Evolutionary conservation across 1,284 basidiomycete species (phyloP), one percentile per base, ranked within the genome.

Genomic region (Laetiporus sulphureus): DNA sequence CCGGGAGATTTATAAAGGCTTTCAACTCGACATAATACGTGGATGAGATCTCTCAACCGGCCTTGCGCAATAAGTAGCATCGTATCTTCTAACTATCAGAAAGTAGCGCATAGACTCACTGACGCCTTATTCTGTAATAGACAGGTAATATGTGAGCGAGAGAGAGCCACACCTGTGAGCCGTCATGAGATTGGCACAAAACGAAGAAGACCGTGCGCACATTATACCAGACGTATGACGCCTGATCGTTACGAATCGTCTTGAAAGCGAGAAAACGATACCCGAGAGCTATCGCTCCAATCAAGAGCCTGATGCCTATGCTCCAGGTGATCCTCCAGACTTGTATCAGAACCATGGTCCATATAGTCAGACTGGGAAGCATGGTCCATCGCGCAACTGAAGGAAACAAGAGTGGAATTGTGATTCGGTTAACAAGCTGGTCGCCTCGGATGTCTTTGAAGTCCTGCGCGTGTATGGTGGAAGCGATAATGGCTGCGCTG

Each of bases 381-480:
- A 52, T 29, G 13, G 41, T 46, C 3, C 23, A 39, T 2, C 60
- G 45, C 3, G 59, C 57, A 10, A 48, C 33, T 8, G 13, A 19
- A 3, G 66, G 66, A 32, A 58, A 56, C 4, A 57, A 49, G 36
- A 68, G 61, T 12, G 67, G 67, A 0, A 69, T 41, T 3, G 67
- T 69, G 19, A 46, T 54, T 3, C 67, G 56, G 5, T 63, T 63
- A 4, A 60, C 55, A 16, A 55, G 23, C 2, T 48, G 43, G 38
- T 70, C 67, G 10, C 67, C 67, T 1, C 63, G 57, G 25, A 56
- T 53, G 41, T 69, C 67, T 38, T 62, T 58, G 51, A 69, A 69
- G 45, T 69, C 66, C 33, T 69, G 68, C 18, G 64, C 57, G 19
- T 69, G 66, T 12, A 66, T 56, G 1, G 68, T 68, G 12, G 64